phyloP scores from a whole-genome alignment of 805 yeast species.

The Candida takata region DNA sequence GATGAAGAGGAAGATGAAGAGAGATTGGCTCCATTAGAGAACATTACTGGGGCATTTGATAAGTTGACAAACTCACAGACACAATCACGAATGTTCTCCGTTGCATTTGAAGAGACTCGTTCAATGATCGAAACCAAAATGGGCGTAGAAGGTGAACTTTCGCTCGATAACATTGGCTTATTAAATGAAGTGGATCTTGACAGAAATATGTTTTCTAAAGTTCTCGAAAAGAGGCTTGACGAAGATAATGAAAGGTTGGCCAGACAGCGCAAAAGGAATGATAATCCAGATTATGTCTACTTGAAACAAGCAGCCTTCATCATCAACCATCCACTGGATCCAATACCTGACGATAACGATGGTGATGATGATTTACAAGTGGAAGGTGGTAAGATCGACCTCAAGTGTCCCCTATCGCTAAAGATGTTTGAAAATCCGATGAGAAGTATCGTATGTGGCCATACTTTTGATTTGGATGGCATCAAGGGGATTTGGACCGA shows the following conservation, averaged over 20 bases:
- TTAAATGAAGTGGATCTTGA: slow-evolving; percentile 3
- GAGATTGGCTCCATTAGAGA: slow-evolving; percentile 7
- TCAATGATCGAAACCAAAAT: slow-evolving; percentile 1
- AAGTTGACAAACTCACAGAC: slow-evolving; percentile 11
- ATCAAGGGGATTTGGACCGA: slow-evolving; percentile 30
- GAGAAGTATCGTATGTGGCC: slow-evolving; percentile 50
- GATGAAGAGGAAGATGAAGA: slow-evolving; percentile 6
- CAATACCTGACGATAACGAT: slow-evolving; percentile 40
- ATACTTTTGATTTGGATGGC: slow-evolving; percentile 49
- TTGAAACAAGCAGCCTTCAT: slow-evolving; percentile 41
- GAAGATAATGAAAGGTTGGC: not conserved
- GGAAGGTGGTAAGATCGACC: slow-evolving; percentile 63
- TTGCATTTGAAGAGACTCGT: slow-evolving; percentile 12
- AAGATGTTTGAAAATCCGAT: slow-evolving; percentile 47
- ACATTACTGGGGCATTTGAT: slow-evolving; percentile 14
- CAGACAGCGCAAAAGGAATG: not conserved
- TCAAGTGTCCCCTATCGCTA: slow-evolving; percentile 62
- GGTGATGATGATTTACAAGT: slow-evolving; percentile 55
- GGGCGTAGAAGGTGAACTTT: slow-evolving; percentile 9
- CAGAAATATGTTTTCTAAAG: slow-evolving; percentile 7
- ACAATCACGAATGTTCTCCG: slow-evolving; percentile 10
- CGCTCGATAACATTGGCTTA: slow-evolving; percentile 8
- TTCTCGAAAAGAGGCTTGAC: slow-evolving; percentile 5
- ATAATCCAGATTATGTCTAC: slow-evolving; percentile 12
- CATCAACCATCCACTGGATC: slow-evolving; percentile 51